Evolutionary conservation across 306 rosid species (phyloP).

Genomic region (Quillaja saponaria): DNA sequence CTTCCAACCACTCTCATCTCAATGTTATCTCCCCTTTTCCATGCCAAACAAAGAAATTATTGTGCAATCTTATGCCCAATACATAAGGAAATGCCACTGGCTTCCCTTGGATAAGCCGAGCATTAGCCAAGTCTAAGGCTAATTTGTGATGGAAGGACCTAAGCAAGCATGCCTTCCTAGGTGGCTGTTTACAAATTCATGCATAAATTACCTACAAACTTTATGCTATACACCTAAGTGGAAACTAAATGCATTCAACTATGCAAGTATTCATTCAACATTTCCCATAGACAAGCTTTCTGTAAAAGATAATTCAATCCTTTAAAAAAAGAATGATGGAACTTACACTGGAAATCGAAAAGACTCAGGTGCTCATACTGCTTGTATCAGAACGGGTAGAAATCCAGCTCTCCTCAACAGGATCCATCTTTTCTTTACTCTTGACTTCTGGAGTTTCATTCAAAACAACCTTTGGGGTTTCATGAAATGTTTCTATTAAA

Average conservation of each 20-base stretch:
- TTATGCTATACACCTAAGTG: constrained; percentile 5
- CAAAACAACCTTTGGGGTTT: constrained; percentile 1
- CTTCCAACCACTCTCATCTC: too few relatives aligned
- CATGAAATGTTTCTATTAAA: constrained; percentile 1
- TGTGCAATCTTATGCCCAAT: too few relatives aligned
- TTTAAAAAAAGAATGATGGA: constrained; percentile 3
- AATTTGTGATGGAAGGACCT: not conserved
- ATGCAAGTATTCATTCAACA: constrained; percentile 8
- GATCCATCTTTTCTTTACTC: not conserved
- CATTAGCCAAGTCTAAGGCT: not conserved
- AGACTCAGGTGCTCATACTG: constrained; percentile 42
- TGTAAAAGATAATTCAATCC: constrained; percentile 3
- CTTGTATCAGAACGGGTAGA: constrained; percentile 37
- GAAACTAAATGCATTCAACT: not conserved
- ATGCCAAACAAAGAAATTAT: too few relatives aligned
- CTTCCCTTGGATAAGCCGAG: not conserved
- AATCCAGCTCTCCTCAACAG: constrained; percentile 9
- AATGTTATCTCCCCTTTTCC: too few relatives aligned
- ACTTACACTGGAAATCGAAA: constrained; percentile 69
- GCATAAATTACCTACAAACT: too few relatives aligned
- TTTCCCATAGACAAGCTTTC: not conserved
- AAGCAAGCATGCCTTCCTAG: too few relatives aligned
- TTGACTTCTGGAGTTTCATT: constrained; percentile 11
- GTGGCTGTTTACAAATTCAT: too few relatives aligned
- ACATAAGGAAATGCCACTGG: not conserved